Conservation (phyloP, 345 rosid genomes). For the Arabis alpina region DNA sequence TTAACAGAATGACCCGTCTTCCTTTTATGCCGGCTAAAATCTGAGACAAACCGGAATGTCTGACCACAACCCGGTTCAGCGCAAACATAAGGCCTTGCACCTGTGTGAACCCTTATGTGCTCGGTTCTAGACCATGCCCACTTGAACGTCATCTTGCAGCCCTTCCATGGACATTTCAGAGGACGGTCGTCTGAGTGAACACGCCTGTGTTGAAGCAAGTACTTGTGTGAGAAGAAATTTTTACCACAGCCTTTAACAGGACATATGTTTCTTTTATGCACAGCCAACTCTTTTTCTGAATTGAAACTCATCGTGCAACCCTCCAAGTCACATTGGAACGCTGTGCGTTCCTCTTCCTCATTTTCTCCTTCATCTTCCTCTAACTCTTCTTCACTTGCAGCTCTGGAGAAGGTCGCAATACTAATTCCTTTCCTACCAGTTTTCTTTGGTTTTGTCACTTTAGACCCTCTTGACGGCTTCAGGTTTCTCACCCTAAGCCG, state of each 20-base stretch:
- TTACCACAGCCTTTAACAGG: constrained; percentile 95
- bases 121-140: constrained; percentile 99
- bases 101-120: constrained; percentile 97
- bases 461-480: constrained; percentile 44
- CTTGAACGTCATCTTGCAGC: constrained; percentile 96
- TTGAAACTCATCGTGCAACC: constrained; percentile 90
- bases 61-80: constrained; percentile 86
- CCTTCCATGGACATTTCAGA: constrained; percentile 99
- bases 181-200: constrained; percentile 93
- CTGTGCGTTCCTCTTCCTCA: constrained; percentile 50
- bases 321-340: constrained; percentile 77
- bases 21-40: constrained; percentile 93
- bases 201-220: constrained; percentile 88
- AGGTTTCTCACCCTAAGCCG: constrained; percentile 69
- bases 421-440: constrained; percentile 52
- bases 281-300: constrained; percentile 63
- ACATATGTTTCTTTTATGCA: constrained; percentile 83
- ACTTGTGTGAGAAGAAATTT: constrained; percentile 94
- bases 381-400: constrained; percentile 45
- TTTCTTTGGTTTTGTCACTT: constrained; percentile 56
- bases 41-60: constrained; percentile 92
- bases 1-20: constrained; percentile 90
- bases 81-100: constrained; percentile 88
- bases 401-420: constrained; percentile 43
- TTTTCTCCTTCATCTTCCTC: constrained; percentile 62